A percentile compares a stretch with the other conserved stretches of the same genome.
Evolutionary conservation across 2,329 filamentous ascomycete genomes (phyloP).

Genomic region (Verruconis gallopava): DNA sequence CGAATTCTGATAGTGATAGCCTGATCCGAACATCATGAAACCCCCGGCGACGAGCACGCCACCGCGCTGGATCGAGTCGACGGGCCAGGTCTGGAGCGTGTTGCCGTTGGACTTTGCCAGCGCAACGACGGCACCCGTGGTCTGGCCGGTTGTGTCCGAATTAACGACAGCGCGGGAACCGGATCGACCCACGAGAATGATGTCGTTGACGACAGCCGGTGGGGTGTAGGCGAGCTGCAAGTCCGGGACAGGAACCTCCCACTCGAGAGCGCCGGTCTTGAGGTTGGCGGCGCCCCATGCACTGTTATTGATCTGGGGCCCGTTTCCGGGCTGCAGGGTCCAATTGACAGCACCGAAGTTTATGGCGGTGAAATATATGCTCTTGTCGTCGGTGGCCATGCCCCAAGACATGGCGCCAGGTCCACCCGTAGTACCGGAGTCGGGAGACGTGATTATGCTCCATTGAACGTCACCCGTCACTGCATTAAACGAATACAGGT

Average conservation of each 20-base stretch:
- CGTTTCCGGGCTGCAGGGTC: conserved; percentile 6
- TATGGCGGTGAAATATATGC: conserved; percentile 19
- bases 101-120: conserved; percentile 3
- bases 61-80: conserved; percentile 4
- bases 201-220: conserved; percentile 11
- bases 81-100: not conserved
- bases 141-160: not conserved
- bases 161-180: conserved; percentile 2
- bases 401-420: conserved; percentile 22
- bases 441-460: conserved; percentile 17
- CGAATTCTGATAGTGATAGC: not conserved
- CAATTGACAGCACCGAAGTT: conserved; percentile 14
- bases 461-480: conserved; percentile 16
- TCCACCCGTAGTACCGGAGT: conserved; percentile 8
- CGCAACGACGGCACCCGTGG: not conserved
- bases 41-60: conserved; percentile 1
- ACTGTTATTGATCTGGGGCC: conserved; percentile 9
- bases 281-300: conserved; percentile 11
- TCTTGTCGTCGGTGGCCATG: conserved; percentile 19
- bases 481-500: conserved; percentile 18
- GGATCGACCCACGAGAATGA: conserved; percentile 12
- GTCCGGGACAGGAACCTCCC: conserved; percentile 10
- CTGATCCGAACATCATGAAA: conserved; percentile 6
- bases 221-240: conserved; percentile 8
- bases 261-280: conserved; percentile 10